Evolutionary conservation across 2,329 filamentous ascomycete species (phyloP).

Genomic region (Davidsoniella virescens): DNA sequence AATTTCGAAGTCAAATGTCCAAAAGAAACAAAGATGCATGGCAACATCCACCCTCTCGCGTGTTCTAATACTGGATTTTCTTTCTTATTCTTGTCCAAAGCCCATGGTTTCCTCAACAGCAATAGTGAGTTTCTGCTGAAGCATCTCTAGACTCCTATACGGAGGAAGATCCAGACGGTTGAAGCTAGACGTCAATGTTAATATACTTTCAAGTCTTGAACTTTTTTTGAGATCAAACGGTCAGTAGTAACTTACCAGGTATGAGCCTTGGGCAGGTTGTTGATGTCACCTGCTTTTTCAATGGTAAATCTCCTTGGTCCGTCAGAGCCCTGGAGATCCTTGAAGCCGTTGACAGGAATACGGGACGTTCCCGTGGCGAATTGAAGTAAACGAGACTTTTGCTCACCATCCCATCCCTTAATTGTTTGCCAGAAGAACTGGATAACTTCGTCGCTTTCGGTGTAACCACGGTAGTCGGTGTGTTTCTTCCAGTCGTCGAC

Average conservation of each 20-base stretch:
- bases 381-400: slow-evolving; percentile 89
- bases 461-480: slow-evolving; percentile 97
- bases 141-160: slow-evolving; percentile 73
- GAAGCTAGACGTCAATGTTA: slow-evolving; percentile 44
- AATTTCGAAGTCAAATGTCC: not conserved
- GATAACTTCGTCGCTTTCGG: slow-evolving; percentile 91
- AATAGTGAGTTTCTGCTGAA: slow-evolving; percentile 84
- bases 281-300: slow-evolving; percentile 86
- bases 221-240: not conserved
- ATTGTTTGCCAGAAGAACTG: slow-evolving; percentile 99
- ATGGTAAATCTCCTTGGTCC: slow-evolving; percentile 92
- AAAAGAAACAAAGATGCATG: too few species aligned
- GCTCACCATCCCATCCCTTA: slow-evolving; percentile 90
- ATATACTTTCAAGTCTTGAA: slow-evolving; percentile 8
- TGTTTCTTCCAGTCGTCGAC: slow-evolving; percentile 99
- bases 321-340: slow-evolving; percentile 93
- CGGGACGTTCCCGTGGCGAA: slow-evolving; percentile 95
- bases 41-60: too few species aligned
- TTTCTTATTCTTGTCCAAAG: slow-evolving; percentile 79
- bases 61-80: too few species aligned
- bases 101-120: slow-evolving; percentile 98
- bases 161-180: slow-evolving; percentile 90
- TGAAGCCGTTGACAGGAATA: slow-evolving; percentile 98
- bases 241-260: slow-evolving; percentile 60
- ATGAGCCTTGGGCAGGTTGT: slow-evolving; percentile 87